Percentiles rank a stretch among this genome's conserved stretches.
These are phyloP conservation scores for Trichoderma sp. DNA, from an alignment of 2,329 filamentous ascomycete genomes.

Conservation along the genomic window DNA sequence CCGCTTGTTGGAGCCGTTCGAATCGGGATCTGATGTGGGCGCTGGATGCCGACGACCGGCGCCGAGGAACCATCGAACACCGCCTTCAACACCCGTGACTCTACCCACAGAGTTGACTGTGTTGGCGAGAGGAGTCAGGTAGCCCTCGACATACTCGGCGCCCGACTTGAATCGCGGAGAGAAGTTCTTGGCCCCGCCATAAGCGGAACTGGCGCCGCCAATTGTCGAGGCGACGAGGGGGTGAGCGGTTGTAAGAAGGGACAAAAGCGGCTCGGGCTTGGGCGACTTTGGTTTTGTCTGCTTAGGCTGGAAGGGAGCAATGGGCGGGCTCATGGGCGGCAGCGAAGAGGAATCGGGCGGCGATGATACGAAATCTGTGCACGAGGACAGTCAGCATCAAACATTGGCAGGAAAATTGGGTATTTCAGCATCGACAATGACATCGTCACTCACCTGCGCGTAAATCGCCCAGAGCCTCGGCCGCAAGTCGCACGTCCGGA, in stretches of 20 bases:
- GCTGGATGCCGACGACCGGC: conserved; percentile 50
- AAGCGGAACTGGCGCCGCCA: conserved; percentile 78
- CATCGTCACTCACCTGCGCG: conserved; percentile 57
- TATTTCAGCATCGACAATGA: neutral
- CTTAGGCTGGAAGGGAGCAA: conserved; percentile 28
- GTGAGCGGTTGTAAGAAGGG: conserved; percentile 82
- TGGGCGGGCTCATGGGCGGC: conserved; percentile 39
- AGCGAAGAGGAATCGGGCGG: conserved; percentile 48
- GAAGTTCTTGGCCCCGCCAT: conserved; percentile 84
- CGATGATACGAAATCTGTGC: conserved; percentile 63
- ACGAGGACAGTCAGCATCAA: neutral
- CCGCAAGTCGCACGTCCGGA: conserved; percentile 65
- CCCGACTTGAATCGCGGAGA: conserved; percentile 85
- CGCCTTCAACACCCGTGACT: conserved; percentile 82
- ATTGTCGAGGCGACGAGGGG: conserved; percentile 83
- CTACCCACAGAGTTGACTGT: conserved; percentile 81
- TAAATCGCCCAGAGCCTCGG: conserved; percentile 72
- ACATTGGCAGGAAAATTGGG: neutral
- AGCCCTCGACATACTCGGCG: conserved; percentile 86
- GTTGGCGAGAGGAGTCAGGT: conserved; percentile 79
- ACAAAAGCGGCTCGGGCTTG: conserved; percentile 75
- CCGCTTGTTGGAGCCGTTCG: conserved; percentile 50
- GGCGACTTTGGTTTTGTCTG: conserved; percentile 37
- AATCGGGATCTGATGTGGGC: conserved; percentile 44
- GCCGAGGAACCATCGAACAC: conserved; percentile 78